Conservation (phyloP, 371 early-diverging fungal species). For the Mucor mucedo region DNA sequence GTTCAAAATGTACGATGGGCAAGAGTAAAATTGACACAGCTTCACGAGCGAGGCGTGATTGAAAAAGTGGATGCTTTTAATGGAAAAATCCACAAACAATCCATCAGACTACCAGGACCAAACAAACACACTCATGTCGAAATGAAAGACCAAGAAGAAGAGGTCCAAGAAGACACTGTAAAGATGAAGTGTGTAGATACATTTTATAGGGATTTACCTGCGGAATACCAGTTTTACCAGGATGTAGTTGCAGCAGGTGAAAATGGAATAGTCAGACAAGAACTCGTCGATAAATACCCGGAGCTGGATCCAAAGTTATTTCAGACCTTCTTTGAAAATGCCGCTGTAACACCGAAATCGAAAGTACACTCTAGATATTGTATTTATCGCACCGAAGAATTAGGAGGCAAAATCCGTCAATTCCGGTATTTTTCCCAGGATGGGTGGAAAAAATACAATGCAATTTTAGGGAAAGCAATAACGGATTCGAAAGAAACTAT, state of each 20-base stretch:
- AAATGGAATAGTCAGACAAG: slow-evolving; percentile 22
- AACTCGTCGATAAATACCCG: slow-evolving; percentile 20
- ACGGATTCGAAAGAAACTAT: background rate
- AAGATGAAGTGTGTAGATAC: background rate
- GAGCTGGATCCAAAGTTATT: slow-evolving; percentile 4
- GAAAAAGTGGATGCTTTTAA: slow-evolving; percentile 23
- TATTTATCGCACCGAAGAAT: slow-evolving; percentile 14
- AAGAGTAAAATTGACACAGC: slow-evolving; percentile 1
- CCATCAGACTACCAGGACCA: background rate
- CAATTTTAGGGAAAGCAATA: background rate
- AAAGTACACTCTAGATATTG: background rate
- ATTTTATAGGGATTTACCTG: slow-evolving; percentile 19
- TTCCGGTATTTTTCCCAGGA: slow-evolving; percentile 17
- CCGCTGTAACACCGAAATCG: background rate
- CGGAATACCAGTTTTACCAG: slow-evolving; percentile 22
- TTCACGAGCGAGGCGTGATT: slow-evolving; percentile 16
- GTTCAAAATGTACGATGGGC: slow-evolving; percentile 9
- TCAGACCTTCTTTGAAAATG: slow-evolving; percentile 6
- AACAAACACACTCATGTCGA: background rate
- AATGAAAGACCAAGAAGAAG: background rate
- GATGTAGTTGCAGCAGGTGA: slow-evolving; percentile 11
- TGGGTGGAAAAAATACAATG: slow-evolving; percentile 13
- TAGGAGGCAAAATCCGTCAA: slow-evolving; percentile 4
- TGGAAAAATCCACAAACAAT: slow-evolving; percentile 6
- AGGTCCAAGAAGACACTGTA: background rate